Evolutionary conservation across 2,329 filamentous ascomycete species (phyloP).

Genomic region (Mycosphaerelloides madeirae): DNA sequence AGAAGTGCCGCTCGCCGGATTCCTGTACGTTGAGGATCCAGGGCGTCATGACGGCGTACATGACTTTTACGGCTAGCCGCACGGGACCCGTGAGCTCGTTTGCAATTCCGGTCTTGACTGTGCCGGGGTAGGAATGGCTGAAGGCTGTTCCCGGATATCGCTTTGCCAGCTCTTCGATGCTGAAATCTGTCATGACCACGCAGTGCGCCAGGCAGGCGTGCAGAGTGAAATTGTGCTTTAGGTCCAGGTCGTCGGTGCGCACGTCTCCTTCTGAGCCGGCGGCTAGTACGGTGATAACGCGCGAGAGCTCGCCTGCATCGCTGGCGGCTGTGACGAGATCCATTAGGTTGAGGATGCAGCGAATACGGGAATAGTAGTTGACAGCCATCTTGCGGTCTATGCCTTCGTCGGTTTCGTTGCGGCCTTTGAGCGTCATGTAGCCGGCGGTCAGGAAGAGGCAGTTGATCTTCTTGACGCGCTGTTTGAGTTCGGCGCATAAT

Average conservation of each 20-base stretch:
- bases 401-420: slow-evolving; percentile 53
- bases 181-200: slow-evolving; percentile 49
- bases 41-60: slow-evolving; percentile 35
- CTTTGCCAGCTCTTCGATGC: slow-evolving; percentile 48
- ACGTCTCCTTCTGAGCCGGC: slow-evolving; percentile 51
- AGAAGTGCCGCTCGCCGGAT: slow-evolving; percentile 45
- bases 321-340: slow-evolving; percentile 48
- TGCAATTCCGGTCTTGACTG: slow-evolving; percentile 44
- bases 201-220: slow-evolving; percentile 37
- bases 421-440: slow-evolving; percentile 40
- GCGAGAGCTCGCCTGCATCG: slow-evolving; percentile 38
- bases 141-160: slow-evolving; percentile 46
- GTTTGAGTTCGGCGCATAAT: slow-evolving; percentile 45
- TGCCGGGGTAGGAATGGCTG: slow-evolving; percentile 46
- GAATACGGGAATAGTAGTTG: slow-evolving; percentile 54
- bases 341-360: slow-evolving; percentile 54
- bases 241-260: slow-evolving; percentile 44
- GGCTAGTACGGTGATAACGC: slow-evolving; percentile 53
- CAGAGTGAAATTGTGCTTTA: slow-evolving; percentile 36
- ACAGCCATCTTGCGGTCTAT: slow-evolving; percentile 51
- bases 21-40: slow-evolving; percentile 39
- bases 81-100: slow-evolving; percentile 34
- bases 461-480: slow-evolving; percentile 51
- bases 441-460: slow-evolving; percentile 52
- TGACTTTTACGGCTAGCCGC: slow-evolving; percentile 31